Evolutionary conservation across 164 flowering plant genomes (phyloP), one percentile per base, ranked within the genome.

Genomic region (Chimonanthus salicifolius): DNA sequence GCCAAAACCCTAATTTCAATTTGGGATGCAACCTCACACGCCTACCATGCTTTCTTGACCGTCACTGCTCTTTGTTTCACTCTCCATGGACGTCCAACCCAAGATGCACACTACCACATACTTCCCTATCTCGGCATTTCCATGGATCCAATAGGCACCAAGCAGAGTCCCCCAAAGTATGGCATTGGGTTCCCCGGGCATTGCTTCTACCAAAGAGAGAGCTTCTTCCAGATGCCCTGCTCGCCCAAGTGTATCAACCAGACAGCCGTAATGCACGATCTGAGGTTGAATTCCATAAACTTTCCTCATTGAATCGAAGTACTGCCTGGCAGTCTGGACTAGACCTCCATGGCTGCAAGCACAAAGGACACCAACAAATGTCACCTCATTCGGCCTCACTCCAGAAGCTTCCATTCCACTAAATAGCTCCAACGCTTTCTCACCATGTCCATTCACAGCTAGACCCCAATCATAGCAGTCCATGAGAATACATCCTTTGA

Each of bases 321-420:
- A 74, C 33, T 62, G 67, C 72, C 54, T 68, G 47, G 63, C 64
- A n/a, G 21, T 47, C 16, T 68, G 65, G 16, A 74, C 76, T n/a
- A 74, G 48, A 10, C 76, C 76, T 62, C 68, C 58, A 68, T 74
- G 76, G 71, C 72, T 68, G 47, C 72, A 74, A 33, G 76, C 76
- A 20, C 67, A 58, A 5, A 74, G 72, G 33, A 58, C 72, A 58
- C 72, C 76, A 9, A 74, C 58, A 68, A 74, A 74, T 18, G 71
- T 74, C 49, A 74, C 66, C 43, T 60, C 65, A 58, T 74, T 74
- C 8, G 76, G 76, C 72, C 67, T 74, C 68, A 74, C 65, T 13
- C 72, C 67, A 45, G 48, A 51, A 9, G 50, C 43, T 54, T 74
- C 72, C 76, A 74, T 74, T 47, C 10, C 43, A 62, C 47, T 16